Base-by-base conservation (phyloP, 192 early-diverging fungal species). In the Coemansia sp. region DNA sequence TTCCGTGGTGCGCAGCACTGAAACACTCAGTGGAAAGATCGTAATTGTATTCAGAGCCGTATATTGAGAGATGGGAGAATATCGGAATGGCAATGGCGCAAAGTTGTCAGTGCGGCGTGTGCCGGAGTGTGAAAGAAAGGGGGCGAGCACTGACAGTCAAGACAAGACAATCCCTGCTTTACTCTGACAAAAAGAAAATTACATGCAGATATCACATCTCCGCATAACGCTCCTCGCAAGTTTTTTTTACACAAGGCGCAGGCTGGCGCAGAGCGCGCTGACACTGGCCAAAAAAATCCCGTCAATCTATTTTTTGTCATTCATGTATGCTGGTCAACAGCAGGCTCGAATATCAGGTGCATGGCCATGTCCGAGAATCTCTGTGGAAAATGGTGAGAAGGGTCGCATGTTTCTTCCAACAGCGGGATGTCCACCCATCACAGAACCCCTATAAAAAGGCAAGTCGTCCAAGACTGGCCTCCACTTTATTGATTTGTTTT, bases 261-360 rank as follows among this genome's bases (percentile, higher is more conserved):
- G 9, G 19, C 47, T 49, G 47, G 23, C 47, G 47, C 32, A 58
- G n/a, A 14, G 11, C 35, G 30, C 55, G 30, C 55, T 55, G 28
- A 23, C 16, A 17, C 30, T 32, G 55, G 14, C 17, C 30, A 58
- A 58, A 58, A 32, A 55, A 8, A 8, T 17, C 33, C 55, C 1
- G 55, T 58, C 55, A 58, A 30, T 16, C 52, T 55, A 26, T 23
- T 3, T 16, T 55, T 10, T 55, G 4, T 10, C 52, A 13, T 30
- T 13, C 26, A 55, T 30, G 52, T 10, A 26, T 14, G 52, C 52
- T n/a, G 13, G 46, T 49, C 19, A 49, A 19, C 46, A 49, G 46
- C 46, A 49, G 2, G 52, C 52, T 28, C 28, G 14, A 58, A 58
- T 58, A 58, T 58, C 55, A 58, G 55, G 28, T 58, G 55, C 55